These are phyloP conservation scores for Helotiales sp. DNA, from an alignment of 2,329 filamentous ascomycete genomes.

Conservation along the genomic window DNA sequence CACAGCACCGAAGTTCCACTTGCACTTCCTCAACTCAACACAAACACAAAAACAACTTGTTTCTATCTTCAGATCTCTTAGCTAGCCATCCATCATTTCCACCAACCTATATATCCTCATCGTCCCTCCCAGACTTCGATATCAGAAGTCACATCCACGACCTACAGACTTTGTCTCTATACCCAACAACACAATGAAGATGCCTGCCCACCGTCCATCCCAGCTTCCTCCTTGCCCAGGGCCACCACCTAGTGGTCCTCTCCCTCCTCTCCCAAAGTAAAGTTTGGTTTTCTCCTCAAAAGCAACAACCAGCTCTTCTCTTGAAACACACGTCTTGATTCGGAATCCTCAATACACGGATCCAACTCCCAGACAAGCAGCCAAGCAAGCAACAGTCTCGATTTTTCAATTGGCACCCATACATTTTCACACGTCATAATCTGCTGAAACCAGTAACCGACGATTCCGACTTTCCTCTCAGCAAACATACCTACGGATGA, in stretches of 20 bases:
- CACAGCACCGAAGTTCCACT: slow-evolving; percentile 22
- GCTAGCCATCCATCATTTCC: slow-evolving; percentile 8
- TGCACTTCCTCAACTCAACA: slow-evolving; percentile 5
- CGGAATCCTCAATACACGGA: neutral
- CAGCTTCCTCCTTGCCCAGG: slow-evolving; percentile 71
- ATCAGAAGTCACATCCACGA: slow-evolving; percentile 1
- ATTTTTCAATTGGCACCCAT: neutral
- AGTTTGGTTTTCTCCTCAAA: slow-evolving; percentile 12
- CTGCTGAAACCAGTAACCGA: neutral
- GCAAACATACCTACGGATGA: neutral
- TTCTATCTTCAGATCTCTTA: slow-evolving; percentile 16
- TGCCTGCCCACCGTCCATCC: slow-evolving; percentile 63
- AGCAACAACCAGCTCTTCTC: neutral
- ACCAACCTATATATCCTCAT: slow-evolving; percentile 20
- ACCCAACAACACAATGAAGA: slow-evolving; percentile 43
- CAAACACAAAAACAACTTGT: slow-evolving; percentile 18
- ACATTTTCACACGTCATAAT: neutral
- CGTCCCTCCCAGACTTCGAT: slow-evolving; percentile 12
- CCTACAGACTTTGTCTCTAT: neutral
- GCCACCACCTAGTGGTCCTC: slow-evolving; percentile 66
- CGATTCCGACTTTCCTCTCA: neutral
- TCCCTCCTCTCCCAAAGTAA: slow-evolving; percentile 68
- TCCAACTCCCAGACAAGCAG: neutral
- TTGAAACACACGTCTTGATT: neutral
- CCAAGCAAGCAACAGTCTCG: neutral